Evolutionary conservation across 2,329 filamentous ascomycete genomes (phyloP), one percentile per base, ranked within the genome.

Genomic region (Fusarium ambrosium): DNA sequence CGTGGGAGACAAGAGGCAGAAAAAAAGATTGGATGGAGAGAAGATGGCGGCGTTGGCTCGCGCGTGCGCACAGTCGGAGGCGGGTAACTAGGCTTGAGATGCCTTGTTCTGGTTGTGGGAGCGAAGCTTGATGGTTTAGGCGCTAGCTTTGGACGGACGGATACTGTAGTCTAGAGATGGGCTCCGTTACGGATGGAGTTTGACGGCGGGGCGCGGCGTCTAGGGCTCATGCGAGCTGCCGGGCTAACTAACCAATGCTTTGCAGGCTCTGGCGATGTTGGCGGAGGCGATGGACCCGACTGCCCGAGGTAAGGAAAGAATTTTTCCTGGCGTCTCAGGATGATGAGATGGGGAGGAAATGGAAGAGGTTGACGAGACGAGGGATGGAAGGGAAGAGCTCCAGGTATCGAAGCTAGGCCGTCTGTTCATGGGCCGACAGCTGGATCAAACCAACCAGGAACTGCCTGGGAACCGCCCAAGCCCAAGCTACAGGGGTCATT

Each of bases 221-320:
- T 73, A 74, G 72, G 77, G 73, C 77, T 76, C 72, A 75, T 76
- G 72, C 77, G 70, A 77, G 75, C 67, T 72, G 64, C 72, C 69
- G 66, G 59, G 27, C 75, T 79, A 55, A 20, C 48, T 32, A 84
- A 79, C 85, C 85, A 86, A 87, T 87, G 84, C 81, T 81, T 79
- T 84, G 83, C 81, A 84, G 81, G 62, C 58, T 51, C 27, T 65
- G 66, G 58, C 27, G 29, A 24, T 34, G 24, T 65, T 71, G 60
- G 64, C 45, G 69, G 37, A 64, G 62, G 66, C 48, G 48, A 53
- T 29, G 22, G 48, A 27, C 14, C 43, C 56, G 63, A 62, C 55
- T 45, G 62, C 16, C 53, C 56, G 64, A 51, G 29, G 32, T 20
- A 34, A 68, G 62, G 63, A 64, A 51, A 69, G 51, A 29, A 58